Percentiles rank a stretch among this genome's conserved stretches.
These are phyloP conservation scores for Pistacia vera DNA, from an alignment of 345 rosid genomes.

Conservation along the genomic window DNA sequence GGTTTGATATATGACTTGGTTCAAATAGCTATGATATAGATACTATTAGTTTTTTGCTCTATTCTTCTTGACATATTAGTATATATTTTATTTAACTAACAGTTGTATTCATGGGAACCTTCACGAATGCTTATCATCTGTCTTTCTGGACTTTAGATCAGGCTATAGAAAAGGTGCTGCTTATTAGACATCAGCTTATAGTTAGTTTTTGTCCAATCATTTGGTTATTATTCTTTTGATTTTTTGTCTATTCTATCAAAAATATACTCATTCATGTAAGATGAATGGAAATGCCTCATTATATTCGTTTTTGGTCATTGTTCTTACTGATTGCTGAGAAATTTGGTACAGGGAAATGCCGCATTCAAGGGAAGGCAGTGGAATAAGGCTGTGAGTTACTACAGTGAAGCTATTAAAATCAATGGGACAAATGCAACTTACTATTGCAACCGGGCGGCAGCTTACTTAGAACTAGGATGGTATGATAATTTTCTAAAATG, in stretches of 20 bases:
- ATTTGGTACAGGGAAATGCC: constrained; percentile 77
- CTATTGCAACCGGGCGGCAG: constrained; percentile 87
- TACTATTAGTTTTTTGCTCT: too few species aligned
- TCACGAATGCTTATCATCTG: too few species aligned
- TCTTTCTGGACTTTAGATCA: too few species aligned
- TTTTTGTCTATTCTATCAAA: neutral
- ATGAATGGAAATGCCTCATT: neutral
- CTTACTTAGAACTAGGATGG: constrained; percentile 83
- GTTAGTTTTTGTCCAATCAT: neutral
- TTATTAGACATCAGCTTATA: neutral
- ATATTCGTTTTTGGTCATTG: neutral
- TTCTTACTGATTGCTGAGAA: constrained; percentile 14
- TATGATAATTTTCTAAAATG: constrained; percentile 23
- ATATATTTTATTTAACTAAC: too few species aligned
- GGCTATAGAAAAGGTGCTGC: too few species aligned
- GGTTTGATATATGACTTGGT: too few species aligned
- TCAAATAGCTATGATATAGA: too few species aligned
- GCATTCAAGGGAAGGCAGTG: constrained; percentile 82
- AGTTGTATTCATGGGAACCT: too few species aligned
- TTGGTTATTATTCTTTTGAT: neutral
- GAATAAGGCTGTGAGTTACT: constrained; percentile 82
- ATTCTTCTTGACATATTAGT: too few species aligned
- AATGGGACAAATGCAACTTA: constrained; percentile 71
- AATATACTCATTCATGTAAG: neutral
- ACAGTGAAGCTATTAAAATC: constrained; percentile 85